Evolutionary conservation across 2,329 filamentous ascomycete genomes (phyloP), one percentile per base, ranked within the genome.

Genomic region (Huntiella moniliformis): DNA sequence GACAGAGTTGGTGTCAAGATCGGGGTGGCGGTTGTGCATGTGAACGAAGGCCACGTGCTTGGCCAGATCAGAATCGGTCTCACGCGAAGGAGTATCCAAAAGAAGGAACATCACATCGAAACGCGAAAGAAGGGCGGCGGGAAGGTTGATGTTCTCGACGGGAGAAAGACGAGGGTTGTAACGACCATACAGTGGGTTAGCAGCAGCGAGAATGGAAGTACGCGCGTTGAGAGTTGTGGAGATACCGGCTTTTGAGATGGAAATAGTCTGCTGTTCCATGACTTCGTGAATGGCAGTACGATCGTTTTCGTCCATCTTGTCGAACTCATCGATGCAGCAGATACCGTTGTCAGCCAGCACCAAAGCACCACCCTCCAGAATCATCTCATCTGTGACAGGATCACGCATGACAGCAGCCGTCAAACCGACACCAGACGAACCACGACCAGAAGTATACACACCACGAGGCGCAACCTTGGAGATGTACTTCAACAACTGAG

Each of bases 111-210:
- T 74, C 54, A 98, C 73, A 61, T 98, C 91, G 63, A 98, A 98
- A 74, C 91, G 84, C 50, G 88, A 95, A 46, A 98, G 74, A 15
- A 98, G 75, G 15, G 91, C 91, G 13, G 91, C 91, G n/a, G 91
- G 91, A 36, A 98, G 77, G 63, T 98, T 98, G 65, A 98, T 98
- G 63, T 98, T 98, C 62, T 98, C 91, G 18, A 98, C 87, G 0
- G 91, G 91, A 1, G 88, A 95, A 55, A 98, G 82, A 52, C 86
- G 84, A 47, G 91, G 91, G 65, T 98, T 98, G 70, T 98, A 98
- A 51, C 91, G 84, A 52, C 91, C 91, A 57, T 98, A 98, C 37
- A 98, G 74, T 48, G 91, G 91, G 65, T 98, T 98, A 54, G 91
- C 91, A 15, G 91, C 91, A 13, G 91, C 88, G 12, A 98, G 74